These are phyloP conservation scores for Colletotrichum musicola DNA, from an alignment of 2,329 filamentous ascomycete species.

Conservation along the genomic window DNA sequence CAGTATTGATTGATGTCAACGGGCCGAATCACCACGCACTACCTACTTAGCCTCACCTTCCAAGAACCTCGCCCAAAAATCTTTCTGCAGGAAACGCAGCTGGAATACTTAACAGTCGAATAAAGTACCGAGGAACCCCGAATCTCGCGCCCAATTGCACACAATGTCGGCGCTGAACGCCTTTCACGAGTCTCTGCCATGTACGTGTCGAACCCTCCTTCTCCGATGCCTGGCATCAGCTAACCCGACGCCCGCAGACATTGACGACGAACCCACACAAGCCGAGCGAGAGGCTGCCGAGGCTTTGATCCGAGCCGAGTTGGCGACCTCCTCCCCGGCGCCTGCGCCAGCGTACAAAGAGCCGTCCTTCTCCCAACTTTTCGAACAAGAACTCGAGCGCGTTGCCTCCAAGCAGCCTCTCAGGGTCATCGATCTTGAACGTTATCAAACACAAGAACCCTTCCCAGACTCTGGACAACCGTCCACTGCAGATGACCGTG, in stretches of 20 bases:
- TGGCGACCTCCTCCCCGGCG: constrained; percentile 57
- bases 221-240: not conserved
- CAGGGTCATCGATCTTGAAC: constrained; percentile 77
- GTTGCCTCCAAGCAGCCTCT: constrained; percentile 68
- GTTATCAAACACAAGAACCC: constrained; percentile 82
- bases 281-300: constrained; percentile 74
- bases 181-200: constrained; percentile 84
- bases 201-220: constrained; percentile 59
- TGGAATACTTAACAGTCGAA: not conserved
- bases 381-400: constrained; percentile 77
- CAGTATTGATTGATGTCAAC: not conserved
- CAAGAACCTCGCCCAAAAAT: too few species aligned
- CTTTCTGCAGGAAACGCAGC: not conserved
- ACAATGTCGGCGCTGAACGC: constrained; percentile 48
- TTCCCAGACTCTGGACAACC: constrained; percentile 44
- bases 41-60: not conserved
- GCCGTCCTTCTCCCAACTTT: constrained; percentile 73
- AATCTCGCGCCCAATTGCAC: not conserved
- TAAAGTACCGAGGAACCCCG: not conserved
- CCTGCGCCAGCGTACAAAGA: constrained; percentile 67
- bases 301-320: constrained; percentile 77
- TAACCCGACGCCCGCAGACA: constrained; percentile 68
- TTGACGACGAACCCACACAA: constrained; percentile 79
- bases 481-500: constrained; percentile 57
- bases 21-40: not conserved